Percentiles rank a stretch among this genome's conserved stretches.
Conservation (phyloP, 768 basidiomycete genomes). For the Amanita rubescens region DNA sequence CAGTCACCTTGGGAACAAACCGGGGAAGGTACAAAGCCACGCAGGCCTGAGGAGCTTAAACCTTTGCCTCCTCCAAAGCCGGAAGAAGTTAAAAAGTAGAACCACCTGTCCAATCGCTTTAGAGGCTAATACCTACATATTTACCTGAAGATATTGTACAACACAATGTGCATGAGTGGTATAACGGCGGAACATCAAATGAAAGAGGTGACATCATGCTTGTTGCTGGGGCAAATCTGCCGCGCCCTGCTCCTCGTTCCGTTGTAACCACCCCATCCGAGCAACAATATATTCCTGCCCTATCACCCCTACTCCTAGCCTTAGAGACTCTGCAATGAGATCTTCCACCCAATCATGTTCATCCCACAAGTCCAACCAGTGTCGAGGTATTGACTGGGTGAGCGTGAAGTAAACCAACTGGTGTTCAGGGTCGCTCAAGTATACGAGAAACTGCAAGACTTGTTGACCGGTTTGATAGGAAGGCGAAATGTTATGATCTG, state of each 20-base stretch:
- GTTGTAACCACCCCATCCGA: conserved; percentile 65
- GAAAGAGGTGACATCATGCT: conserved; percentile 26
- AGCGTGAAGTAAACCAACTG: conserved; percentile 67
- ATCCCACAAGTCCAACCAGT: conserved; percentile 89
- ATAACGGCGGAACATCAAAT: conserved; percentile 6
- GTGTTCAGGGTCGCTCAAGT: conserved; percentile 75
- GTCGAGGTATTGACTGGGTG: conserved; percentile 76
- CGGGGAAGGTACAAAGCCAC: conserved; percentile 49
- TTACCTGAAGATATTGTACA: not conserved
- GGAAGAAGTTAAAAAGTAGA: conserved; percentile 76
- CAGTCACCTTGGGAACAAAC: conserved; percentile 94
- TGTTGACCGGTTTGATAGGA: conserved; percentile 12
- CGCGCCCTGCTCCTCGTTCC: conserved; percentile 15
- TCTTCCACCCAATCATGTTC: conserved; percentile 97
- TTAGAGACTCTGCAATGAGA: conserved; percentile 76
- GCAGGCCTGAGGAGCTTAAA: conserved; percentile 65
- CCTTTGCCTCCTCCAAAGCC: conserved; percentile 68
- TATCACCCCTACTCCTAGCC: conserved; percentile 81
- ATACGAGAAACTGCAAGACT: conserved; percentile 65
- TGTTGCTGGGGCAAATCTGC: conserved; percentile 12
- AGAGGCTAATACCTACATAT: not conserved
- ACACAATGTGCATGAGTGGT: conserved; percentile 7
- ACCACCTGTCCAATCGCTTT: not conserved
- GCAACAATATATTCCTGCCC: conserved; percentile 88
- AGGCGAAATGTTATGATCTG: conserved; percentile 18